A percentile compares a stretch with the other conserved stretches of the same genome.
phyloP scores from a whole-genome alignment of 768 basidiomycete genomes.

The Lepiota venenata region DNA sequence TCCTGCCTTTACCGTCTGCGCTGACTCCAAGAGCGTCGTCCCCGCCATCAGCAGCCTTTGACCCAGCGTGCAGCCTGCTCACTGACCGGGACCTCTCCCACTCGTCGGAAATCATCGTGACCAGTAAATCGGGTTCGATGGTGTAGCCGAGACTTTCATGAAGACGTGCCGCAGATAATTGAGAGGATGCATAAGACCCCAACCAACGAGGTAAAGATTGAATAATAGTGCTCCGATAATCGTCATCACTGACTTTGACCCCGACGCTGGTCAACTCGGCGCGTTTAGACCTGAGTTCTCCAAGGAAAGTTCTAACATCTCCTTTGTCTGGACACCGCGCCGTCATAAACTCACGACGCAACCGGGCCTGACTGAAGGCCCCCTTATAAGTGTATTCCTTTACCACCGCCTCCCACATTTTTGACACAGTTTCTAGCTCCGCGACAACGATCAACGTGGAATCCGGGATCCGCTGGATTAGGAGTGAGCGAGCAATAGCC shows the following conservation, averaged over 20 bases:
- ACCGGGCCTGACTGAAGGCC: constrained; percentile 25
- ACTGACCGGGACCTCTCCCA: constrained; percentile 17
- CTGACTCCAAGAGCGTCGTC: too few relatives aligned
- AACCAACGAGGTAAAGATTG: constrained; percentile 25
- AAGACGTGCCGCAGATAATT: constrained; percentile 18
- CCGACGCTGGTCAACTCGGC: constrained; percentile 25
- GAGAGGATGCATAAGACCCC: constrained; percentile 24
- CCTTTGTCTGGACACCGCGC: constrained; percentile 24
- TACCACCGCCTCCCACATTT: constrained; percentile 29
- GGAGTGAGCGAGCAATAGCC: constrained; percentile 25
- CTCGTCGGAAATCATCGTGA: constrained; percentile 26
- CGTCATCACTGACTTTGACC: constrained; percentile 25
- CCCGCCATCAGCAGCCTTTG: too few relatives aligned
- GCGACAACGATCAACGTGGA: constrained; percentile 24
- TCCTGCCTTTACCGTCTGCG: too few relatives aligned
- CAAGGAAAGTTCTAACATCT: constrained; percentile 25
- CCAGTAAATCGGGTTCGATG: constrained; percentile 19
- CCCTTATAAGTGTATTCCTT: constrained; percentile 29
- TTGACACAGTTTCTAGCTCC: constrained; percentile 22
- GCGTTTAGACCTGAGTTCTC: constrained; percentile 17
- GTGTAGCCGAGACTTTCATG: constrained; percentile 4
- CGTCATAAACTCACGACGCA: constrained; percentile 24
- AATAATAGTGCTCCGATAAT: constrained; percentile 29
- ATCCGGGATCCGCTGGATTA: constrained; percentile 30
- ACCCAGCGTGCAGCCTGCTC: too few relatives aligned